A percentile compares a stretch with the other conserved stretches of the same genome.
These are phyloP conservation scores for Claviceps sp. DNA, from an alignment of 2,329 filamentous ascomycete species.

Conservation along the genomic window DNA sequence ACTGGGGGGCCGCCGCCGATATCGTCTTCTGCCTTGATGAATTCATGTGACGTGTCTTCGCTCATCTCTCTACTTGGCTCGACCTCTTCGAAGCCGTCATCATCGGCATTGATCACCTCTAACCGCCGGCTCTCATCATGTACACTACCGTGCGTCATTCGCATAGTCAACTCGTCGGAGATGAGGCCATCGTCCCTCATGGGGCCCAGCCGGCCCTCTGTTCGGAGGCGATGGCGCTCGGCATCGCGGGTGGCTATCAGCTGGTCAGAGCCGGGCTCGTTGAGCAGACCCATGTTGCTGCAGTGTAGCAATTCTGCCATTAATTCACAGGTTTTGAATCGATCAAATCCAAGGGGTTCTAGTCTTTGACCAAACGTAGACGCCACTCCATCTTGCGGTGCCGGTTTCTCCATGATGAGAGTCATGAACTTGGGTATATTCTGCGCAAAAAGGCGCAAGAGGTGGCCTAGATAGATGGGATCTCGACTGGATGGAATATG, in stretches of 20 bases:
- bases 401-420: constrained; percentile 66
- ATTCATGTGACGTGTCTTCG: constrained; percentile 58
- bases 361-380: constrained; percentile 87
- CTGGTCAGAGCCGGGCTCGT: constrained; percentile 80
- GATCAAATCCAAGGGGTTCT: constrained; percentile 88
- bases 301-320: constrained; percentile 97
- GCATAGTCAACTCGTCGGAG: constrained; percentile 49
- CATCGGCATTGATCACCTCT: constrained; percentile 68
- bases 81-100: constrained; percentile 92
- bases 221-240: constrained; percentile 67
- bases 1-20: constrained; percentile 20
- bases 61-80: constrained; percentile 53
- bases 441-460: constrained; percentile 78
- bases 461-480: constrained; percentile 86
- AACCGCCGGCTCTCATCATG: constrained; percentile 53
- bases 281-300: constrained; percentile 95
- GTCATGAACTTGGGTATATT: constrained; percentile 91
- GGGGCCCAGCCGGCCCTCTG: constrained; percentile 56
- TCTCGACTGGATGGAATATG: constrained; percentile 72
- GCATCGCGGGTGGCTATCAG: constrained; percentile 67
- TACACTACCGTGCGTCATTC: constrained; percentile 30
- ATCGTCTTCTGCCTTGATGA: constrained; percentile 47
- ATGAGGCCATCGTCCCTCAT: constrained; percentile 24
- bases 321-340: constrained; percentile 96
- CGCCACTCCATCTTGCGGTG: constrained; percentile 60